phyloP scores from a whole-genome alignment of 2,329 filamentous ascomycete genomes.

The Nothophaeocryptopus gaeumannii region DNA sequence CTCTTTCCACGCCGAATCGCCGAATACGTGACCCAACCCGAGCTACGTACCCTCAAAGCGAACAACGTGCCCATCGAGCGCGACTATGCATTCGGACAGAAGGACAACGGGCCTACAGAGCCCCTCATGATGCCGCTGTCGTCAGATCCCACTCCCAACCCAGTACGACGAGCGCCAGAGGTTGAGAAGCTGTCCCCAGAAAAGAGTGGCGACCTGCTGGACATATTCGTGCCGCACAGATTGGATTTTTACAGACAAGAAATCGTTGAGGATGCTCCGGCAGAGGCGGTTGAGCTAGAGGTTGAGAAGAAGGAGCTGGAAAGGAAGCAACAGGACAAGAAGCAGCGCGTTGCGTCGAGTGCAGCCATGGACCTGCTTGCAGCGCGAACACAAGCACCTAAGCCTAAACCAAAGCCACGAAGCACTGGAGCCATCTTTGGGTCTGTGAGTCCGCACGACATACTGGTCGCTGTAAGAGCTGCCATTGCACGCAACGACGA shows the following conservation, averaged over 20 bases:
- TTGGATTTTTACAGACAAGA: constrained; percentile 50
- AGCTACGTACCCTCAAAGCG: constrained; percentile 45
- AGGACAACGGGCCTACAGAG: constrained; percentile 7
- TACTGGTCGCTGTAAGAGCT: constrained; percentile 48
- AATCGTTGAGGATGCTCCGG: constrained; percentile 38
- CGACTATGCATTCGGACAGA: constrained; percentile 44
- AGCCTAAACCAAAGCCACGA: constrained; percentile 17
- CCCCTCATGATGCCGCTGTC: background rate
- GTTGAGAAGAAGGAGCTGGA: constrained; percentile 5
- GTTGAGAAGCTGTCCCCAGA: constrained; percentile 42
- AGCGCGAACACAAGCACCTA: constrained; percentile 21
- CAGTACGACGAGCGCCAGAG: constrained; percentile 27
- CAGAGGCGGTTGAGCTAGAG: constrained; percentile 21
- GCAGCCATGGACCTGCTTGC: constrained; percentile 33
- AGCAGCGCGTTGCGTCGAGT: constrained; percentile 19
- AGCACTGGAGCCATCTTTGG: constrained; percentile 47
- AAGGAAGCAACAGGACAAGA: constrained; percentile 13
- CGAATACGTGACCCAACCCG: constrained; percentile 50
- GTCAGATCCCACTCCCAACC: constrained; percentile 20
- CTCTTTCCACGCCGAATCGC: constrained; percentile 53
- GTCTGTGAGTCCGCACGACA: constrained; percentile 54
- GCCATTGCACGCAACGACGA: constrained; percentile 52
- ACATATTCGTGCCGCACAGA: constrained; percentile 45
- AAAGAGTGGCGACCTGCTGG: constrained; percentile 47
- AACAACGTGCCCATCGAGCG: constrained; percentile 46